A percentile compares a stretch with the other conserved stretches of the same genome.
These are phyloP conservation scores for Tricladium varicosporioides DNA, from an alignment of 2,329 filamentous ascomycete genomes.

Conservation along the genomic window DNA sequence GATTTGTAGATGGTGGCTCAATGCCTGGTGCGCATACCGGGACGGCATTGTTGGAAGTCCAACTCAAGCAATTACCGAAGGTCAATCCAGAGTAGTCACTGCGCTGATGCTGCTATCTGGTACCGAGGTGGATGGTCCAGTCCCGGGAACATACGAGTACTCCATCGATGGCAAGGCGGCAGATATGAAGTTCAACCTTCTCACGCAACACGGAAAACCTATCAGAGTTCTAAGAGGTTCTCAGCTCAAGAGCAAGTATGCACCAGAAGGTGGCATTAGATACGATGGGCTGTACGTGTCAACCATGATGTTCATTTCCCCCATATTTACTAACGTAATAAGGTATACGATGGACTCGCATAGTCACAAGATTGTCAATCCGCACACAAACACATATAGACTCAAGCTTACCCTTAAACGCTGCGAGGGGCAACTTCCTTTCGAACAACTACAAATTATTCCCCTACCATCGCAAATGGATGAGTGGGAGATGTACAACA, in stretches of 20 bases:
- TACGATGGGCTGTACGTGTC: constrained; percentile 56
- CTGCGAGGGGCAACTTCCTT: constrained; percentile 39
- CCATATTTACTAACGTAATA: background rate
- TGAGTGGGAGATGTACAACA: constrained; percentile 53
- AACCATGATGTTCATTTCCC: background rate
- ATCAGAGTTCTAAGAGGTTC: constrained; percentile 54
- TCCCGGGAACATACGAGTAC: constrained; percentile 41
- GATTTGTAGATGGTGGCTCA: constrained; percentile 53
- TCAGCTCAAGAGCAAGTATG: constrained; percentile 48
- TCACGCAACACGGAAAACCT: constrained; percentile 47
- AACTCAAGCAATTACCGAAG: constrained; percentile 45
- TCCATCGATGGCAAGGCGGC: constrained; percentile 41
- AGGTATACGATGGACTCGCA: constrained; percentile 52
- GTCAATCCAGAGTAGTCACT: constrained; percentile 42
- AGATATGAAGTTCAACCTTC: constrained; percentile 48
- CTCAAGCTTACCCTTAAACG: constrained; percentile 48
- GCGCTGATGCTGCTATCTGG: constrained; percentile 52
- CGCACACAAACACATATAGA: constrained; percentile 40
- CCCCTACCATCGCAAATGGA: constrained; percentile 55
- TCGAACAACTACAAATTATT: constrained; percentile 43
- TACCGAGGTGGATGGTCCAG: constrained; percentile 43
- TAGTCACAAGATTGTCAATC: constrained; percentile 40
- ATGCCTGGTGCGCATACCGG: constrained; percentile 52
- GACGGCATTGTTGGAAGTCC: constrained; percentile 52
- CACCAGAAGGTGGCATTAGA: constrained; percentile 51